A percentile compares a stretch with the other conserved stretches of the same genome.
Conservation (phyloP, 2,329 filamentous ascomycete species). For the Hymenoscyphus occultus region DNA sequence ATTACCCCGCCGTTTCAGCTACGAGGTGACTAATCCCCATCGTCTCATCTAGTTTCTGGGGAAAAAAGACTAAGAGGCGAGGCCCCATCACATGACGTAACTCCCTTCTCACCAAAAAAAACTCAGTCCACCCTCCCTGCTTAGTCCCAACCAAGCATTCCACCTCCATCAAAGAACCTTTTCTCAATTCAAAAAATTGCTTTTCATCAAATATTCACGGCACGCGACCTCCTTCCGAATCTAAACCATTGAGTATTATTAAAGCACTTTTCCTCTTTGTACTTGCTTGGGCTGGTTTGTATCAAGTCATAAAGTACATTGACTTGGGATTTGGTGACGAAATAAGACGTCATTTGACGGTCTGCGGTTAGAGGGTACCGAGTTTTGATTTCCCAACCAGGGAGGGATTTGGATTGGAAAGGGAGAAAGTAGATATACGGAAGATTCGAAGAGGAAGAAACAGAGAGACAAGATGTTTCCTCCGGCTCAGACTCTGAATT, state of each 20-base stretch:
- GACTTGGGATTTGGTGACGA: too few species aligned
- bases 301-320: too few species aligned
- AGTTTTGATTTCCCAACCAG: background rate
- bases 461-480: constrained; percentile 40
- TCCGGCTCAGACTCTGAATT: constrained; percentile 54
- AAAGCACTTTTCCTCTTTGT: too few species aligned
- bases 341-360: background rate
- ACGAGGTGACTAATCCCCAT: background rate
- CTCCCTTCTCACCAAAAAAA: background rate
- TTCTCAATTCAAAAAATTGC: background rate
- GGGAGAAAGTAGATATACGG: background rate
- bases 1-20: constrained; percentile 2
- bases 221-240: too few species aligned
- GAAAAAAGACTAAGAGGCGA: background rate
- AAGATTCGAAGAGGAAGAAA: background rate
- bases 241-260: too few species aligned
- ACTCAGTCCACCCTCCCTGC: constrained; percentile 4
- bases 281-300: too few species aligned
- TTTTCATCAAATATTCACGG: background rate
- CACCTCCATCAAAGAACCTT: background rate
- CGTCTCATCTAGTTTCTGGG: background rate
- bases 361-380: background rate
- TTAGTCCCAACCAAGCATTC: background rate
- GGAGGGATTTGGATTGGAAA: too few species aligned
- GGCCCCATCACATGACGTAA: constrained; percentile 3